Conservation (phyloP, 2,329 filamentous ascomycete genomes). For the Epichloe gansuensis region DNA sequence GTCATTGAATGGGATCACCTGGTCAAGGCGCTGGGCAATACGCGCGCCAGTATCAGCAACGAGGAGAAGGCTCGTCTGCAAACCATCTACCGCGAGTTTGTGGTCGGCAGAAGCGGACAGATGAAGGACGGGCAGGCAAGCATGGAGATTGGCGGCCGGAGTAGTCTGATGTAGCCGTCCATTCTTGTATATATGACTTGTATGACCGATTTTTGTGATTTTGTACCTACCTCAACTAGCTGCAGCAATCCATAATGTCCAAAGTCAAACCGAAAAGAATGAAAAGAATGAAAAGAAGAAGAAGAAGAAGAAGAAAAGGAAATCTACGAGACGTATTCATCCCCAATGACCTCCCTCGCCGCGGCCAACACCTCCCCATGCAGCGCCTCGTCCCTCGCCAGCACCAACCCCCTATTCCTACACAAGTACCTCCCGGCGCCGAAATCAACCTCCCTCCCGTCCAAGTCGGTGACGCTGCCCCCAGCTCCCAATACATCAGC, state of each 20-base stretch:
- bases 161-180: slow-evolving; percentile 69
- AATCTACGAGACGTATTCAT: not conserved
- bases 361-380: slow-evolving; percentile 28
- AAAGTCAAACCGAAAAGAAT: not conserved
- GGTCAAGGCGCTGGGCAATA: slow-evolving; percentile 60
- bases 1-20: slow-evolving; percentile 78
- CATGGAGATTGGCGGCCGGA: slow-evolving; percentile 83
- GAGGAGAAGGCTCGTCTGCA: slow-evolving; percentile 63
- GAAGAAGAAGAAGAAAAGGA: not conserved
- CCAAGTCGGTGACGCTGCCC: slow-evolving; percentile 40
- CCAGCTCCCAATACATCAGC: slow-evolving; percentile 41
- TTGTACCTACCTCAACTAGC: not conserved
- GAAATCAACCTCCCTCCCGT: slow-evolving; percentile 24
- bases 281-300: not conserved
- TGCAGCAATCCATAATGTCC: not conserved
- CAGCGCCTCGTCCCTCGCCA: slow-evolving; percentile 28
- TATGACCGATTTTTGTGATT: not conserved
- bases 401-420: slow-evolving; percentile 24
- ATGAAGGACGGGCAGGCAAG: slow-evolving; percentile 88
- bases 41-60: slow-evolving; percentile 68
- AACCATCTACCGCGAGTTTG: slow-evolving; percentile 84
- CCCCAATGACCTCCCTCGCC: slow-evolving; percentile 10
- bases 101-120: slow-evolving; percentile 83
- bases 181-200: slow-evolving; percentile 1
- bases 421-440: slow-evolving; percentile 21